A percentile compares a stretch with the other conserved stretches of the same genome.
Conservation (phyloP, 75 land plant genomes). For the Pinus albicaulis region DNA sequence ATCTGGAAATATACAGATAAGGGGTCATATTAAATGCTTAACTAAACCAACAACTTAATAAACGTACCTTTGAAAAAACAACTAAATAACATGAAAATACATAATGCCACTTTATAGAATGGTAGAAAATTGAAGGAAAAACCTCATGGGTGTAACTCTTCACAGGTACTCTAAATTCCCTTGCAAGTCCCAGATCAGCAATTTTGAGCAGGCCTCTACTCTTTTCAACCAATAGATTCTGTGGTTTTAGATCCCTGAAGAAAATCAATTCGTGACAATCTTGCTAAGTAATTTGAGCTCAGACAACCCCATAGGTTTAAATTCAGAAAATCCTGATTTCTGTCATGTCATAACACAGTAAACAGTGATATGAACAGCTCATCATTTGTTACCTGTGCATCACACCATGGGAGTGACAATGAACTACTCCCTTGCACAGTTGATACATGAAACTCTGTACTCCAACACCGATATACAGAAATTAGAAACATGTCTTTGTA, state of each 20-base stretch:
- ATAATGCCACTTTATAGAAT: too few relatives aligned
- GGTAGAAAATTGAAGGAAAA: too few relatives aligned
- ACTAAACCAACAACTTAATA: too few relatives aligned
- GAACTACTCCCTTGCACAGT: slow-evolving; percentile 82
- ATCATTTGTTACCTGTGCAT: slow-evolving; percentile 48
- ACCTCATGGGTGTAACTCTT: slow-evolving; percentile 1
- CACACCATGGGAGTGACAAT: slow-evolving; percentile 83
- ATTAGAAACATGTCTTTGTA: not conserved
- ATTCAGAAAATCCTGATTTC: too few relatives aligned
- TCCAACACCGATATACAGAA: slow-evolving; percentile 5
- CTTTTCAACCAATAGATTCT: slow-evolving; percentile 29
- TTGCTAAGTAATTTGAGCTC: too few relatives aligned
- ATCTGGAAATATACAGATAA: too few relatives aligned
- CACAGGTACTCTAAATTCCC: slow-evolving; percentile 29
- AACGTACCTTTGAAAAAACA: too few relatives aligned
- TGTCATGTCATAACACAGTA: too few relatives aligned
- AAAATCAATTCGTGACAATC: too few relatives aligned
- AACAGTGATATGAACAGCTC: not conserved
- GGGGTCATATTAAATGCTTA: too few relatives aligned
- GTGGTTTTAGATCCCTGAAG: slow-evolving; percentile 26
- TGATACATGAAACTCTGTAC: slow-evolving; percentile 73
- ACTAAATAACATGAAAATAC: too few relatives aligned
- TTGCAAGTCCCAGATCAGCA: slow-evolving; percentile 31
- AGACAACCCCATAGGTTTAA: too few relatives aligned
- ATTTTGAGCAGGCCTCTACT: slow-evolving; percentile 20